Base-by-base conservation (phyloP, 2,329 filamentous ascomycete genomes). In the Colletotrichum sp. region DNA sequence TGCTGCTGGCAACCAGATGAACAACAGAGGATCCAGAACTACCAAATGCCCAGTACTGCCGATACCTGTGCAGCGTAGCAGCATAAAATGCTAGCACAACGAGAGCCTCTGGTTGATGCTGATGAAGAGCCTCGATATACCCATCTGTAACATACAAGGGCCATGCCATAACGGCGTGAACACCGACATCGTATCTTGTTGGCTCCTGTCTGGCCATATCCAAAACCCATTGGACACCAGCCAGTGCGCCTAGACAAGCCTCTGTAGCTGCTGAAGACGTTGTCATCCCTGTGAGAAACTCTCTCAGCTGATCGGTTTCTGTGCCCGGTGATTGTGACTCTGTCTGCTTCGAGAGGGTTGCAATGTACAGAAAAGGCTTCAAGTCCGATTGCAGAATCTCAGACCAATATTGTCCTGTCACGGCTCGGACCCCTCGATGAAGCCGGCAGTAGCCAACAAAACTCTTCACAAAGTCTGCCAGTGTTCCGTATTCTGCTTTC, bases 61-160 rank as follows among this genome's bases (percentile, higher is more conserved):
- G 80, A 39, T 78, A 80, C 18, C 78, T 78, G 76, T 88, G 84
- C 34, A 89, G 75, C 13, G 87, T 79, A 6, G 86, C 81, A 6
- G 85, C 87, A 78, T 87, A 89, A 76, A 86, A 86, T 3, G 83
- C 84, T 7, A 89, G 75, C 1, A 85, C 78, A 2, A 81, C 81
- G 30, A 86, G 71, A 2, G 87, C 87, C 77, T 89, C 87, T 0
- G 86, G 84, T 8, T 80, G 78, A 44, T 82, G 81, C 28, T 79
- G 75, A 15, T 82, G 80, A 8, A 89, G 78, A 57, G 86, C 78
- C 6, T 74, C 78, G 3, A 85, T 81, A 57, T 86, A 87, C 13
- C 82, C 80, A 3, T 79, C 75, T 8, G 82, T 78, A 16, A 85
- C 72, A 4, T 82, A 79, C 26, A 86, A 81, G 4, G 84, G 81